Evolutionary conservation across 1,284 basidiomycete species (phyloP).

Genomic region (Ceratorhiza oryzae-sativae): DNA sequence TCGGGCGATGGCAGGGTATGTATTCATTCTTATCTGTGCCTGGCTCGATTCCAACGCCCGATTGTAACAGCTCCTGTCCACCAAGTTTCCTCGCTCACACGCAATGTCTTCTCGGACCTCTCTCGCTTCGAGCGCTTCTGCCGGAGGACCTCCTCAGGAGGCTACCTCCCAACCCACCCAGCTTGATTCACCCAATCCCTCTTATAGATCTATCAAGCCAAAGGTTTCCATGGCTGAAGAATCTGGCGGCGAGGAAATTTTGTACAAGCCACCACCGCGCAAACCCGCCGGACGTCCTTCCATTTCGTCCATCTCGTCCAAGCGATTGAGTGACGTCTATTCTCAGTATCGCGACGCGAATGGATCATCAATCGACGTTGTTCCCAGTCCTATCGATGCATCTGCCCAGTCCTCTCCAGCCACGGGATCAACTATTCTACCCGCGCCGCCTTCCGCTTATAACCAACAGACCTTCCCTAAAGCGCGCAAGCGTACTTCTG

Average conservation of each 20-base stretch:
- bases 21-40: slow-evolving; percentile 42
- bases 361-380: slow-evolving; percentile 33
- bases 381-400: slow-evolving; percentile 24
- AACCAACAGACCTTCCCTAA: slow-evolving; percentile 52
- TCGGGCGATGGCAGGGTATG: slow-evolving; percentile 72
- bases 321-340: slow-evolving; percentile 36
- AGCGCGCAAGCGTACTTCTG: slow-evolving; percentile 77
- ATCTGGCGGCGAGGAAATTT: slow-evolving; percentile 81
- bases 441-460: slow-evolving; percentile 59
- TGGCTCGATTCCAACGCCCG: slow-evolving; percentile 4
- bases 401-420: slow-evolving; percentile 45
- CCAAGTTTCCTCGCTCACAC: slow-evolving; percentile 17
- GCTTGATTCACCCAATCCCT: slow-evolving; percentile 16
- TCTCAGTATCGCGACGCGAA: slow-evolving; percentile 30
- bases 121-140: slow-evolving; percentile 21
- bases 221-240: slow-evolving; percentile 74
- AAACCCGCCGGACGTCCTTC: slow-evolving; percentile 38
- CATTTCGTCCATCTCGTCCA: slow-evolving; percentile 38
- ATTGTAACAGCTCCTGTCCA: slow-evolving; percentile 23
- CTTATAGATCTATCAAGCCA: slow-evolving; percentile 58
- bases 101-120: slow-evolving; percentile 27
- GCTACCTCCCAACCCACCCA: not conserved
- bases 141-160: slow-evolving; percentile 5
- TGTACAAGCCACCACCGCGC: slow-evolving; percentile 62
- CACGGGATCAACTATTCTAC: slow-evolving; percentile 46